These are phyloP conservation scores for Pachyrhizus erosus DNA, from an alignment of 306 rosid species.

Conservation along the genomic window DNA sequence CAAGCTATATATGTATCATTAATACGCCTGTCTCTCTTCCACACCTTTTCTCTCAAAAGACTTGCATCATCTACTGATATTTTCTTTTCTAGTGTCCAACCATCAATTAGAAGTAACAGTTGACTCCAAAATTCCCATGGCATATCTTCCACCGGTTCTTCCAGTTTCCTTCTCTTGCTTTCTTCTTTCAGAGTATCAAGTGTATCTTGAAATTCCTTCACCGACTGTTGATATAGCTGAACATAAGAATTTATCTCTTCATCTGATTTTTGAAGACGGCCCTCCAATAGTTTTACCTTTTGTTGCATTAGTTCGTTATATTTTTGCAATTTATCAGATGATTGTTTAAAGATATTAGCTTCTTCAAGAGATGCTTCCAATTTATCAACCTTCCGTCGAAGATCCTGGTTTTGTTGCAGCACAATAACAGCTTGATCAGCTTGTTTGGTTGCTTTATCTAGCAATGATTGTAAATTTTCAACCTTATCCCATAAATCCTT, in stretches of 20 bases:
- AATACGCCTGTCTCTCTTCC: constrained; percentile 78
- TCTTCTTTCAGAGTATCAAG: constrained; percentile 69
- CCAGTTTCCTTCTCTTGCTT: constrained; percentile 68
- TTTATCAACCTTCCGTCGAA: constrained; percentile 73
- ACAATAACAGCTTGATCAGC: constrained; percentile 73
- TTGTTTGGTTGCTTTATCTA: constrained; percentile 78
- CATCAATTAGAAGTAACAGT: constrained; percentile 85
- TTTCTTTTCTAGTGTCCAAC: constrained; percentile 89
- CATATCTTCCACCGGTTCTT: constrained; percentile 86
- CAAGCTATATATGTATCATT: constrained; percentile 68
- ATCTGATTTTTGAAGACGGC: constrained; percentile 79
- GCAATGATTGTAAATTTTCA: constrained; percentile 68
- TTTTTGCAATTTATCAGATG: constrained; percentile 79
- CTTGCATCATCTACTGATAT: constrained; percentile 70
- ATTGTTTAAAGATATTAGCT: constrained; percentile 65
- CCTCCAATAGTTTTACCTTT: constrained; percentile 78
- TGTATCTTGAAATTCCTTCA: constrained; percentile 82
- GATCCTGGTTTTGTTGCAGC: constrained; percentile 86
- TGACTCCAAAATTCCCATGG: constrained; percentile 96
- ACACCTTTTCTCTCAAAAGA: constrained; percentile 76
- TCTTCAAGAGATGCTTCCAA: constrained; percentile 82
- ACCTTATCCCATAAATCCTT: constrained; percentile 69
- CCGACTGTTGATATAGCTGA: constrained; percentile 86
- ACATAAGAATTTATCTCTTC: constrained; percentile 81
- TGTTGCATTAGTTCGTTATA: constrained; percentile 76